Evolutionary conservation across 1,139 yeast species (phyloP), one percentile per base, ranked within the genome.

Genomic region (Citeromyces siamensis): DNA sequence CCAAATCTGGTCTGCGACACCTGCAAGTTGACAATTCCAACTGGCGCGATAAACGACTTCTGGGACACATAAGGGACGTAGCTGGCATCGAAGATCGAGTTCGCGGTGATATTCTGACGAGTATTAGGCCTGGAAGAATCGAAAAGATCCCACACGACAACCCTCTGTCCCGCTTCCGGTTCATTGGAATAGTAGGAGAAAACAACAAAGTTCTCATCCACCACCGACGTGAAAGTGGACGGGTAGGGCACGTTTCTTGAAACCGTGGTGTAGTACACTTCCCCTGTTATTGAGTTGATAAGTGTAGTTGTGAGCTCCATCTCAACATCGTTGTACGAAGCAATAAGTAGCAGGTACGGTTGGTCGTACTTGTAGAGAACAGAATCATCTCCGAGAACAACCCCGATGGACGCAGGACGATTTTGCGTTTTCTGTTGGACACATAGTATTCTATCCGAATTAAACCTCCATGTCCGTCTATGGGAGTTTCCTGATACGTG

Each of bases 171-270:
- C 20, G 60, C 53, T 45, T 70, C 50, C 10, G 81, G 81, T 3
- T 55, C 55, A 2, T 55, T 53, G 37, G 75, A 63, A 52, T 67
- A 71, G 51, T 71, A 83, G 0, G 90, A 63, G 53, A 82, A 81
- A 3, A 83, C 67, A 10, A 85, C 60, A 85, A 94, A 88, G 55
- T 86, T 77, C 51, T 90, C 97, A 39, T 88, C 93, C 55, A 75
- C 68, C 1, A 75, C 62, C 28, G 84, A 49, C 19, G 67, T 63
- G 14, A 84, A 49, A 1, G 71, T 62, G 14, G 66, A 49, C 2
- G 62, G 56, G 32, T 64, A 68, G 17, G 54, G 50, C 5, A 55
- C 46, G 23, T 60, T 60, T 3, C 48, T 44, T 47, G 68, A 72
- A 19, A 55, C 48, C 16, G 64, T 64, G 2, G 71, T 56, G 48